Conservation (phyloP, 805 yeast genomes). For the Zygosaccharomyces pseudorouxii region DNA sequence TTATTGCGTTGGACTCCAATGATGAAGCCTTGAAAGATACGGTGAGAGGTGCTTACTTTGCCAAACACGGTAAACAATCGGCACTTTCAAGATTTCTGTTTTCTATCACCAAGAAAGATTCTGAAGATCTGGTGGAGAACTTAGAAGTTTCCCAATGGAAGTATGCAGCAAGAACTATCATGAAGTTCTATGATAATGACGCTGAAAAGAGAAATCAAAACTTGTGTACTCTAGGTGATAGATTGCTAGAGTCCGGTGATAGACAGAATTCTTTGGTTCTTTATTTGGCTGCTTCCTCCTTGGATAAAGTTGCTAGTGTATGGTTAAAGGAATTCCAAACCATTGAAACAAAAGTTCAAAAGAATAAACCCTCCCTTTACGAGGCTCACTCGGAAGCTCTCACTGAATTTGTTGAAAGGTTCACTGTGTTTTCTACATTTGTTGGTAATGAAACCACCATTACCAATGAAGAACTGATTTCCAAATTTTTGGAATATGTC, state of each 20-base stretch:
- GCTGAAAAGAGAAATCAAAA: constrained; percentile 48
- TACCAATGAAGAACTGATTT: constrained; percentile 34
- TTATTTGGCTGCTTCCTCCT: constrained; percentile 74
- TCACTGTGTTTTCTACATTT: constrained; percentile 51
- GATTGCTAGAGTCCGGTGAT: constrained; percentile 50
- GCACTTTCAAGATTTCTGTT: constrained; percentile 71
- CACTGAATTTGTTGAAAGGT: constrained; percentile 77
- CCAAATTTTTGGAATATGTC: constrained; percentile 75
- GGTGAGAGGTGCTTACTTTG: constrained; percentile 69
- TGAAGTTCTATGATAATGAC: constrained; percentile 47
- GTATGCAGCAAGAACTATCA: constrained; percentile 65
- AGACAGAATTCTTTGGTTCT: constrained; percentile 74
- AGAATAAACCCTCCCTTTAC: constrained; percentile 52
- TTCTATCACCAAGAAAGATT: constrained; percentile 51
- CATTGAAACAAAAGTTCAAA: constrained; percentile 39
- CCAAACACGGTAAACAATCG: constrained; percentile 44
- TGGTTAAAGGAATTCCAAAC: constrained; percentile 76
- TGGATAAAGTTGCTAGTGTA: constrained; percentile 70
- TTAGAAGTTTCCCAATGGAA: constrained; percentile 81
- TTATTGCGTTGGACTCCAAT: constrained; percentile 68
- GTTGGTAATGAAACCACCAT: constrained; percentile 22
- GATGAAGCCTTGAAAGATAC: constrained; percentile 53
- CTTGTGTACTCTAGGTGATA: constrained; percentile 69
- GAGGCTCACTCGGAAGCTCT: constrained; percentile 83
- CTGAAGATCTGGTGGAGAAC: constrained; percentile 69